Percentiles rank a stretch among this genome's conserved stretches.
Evolutionary conservation across 129 eudicot species (phyloP).

Genomic region (Pittosporum tobira): DNA sequence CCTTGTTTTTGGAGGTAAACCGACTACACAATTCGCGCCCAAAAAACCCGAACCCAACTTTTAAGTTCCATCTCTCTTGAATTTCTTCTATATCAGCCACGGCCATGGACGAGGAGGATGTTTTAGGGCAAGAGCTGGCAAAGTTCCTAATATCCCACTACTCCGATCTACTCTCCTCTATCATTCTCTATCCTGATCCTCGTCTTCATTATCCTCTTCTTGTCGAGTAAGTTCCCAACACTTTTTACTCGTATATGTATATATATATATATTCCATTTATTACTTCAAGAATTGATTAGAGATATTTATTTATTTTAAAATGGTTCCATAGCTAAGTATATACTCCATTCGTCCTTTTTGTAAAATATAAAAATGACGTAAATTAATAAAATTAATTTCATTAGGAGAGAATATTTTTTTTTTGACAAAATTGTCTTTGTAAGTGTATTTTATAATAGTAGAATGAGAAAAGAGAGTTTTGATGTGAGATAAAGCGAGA

Average conservation of each 20-base stretch:
- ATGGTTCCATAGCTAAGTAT: too few species aligned
- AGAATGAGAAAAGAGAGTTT: too few species aligned
- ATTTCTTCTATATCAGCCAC: background rate
- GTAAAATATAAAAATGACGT: too few species aligned
- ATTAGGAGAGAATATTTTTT: too few species aligned
- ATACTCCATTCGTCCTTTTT: too few species aligned
- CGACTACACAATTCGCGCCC: background rate
- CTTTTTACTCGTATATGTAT: background rate
- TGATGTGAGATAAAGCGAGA: too few species aligned
- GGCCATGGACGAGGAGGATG: conserved; percentile 21
- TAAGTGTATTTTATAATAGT: too few species aligned
- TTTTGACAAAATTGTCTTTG: too few species aligned
- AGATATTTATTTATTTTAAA: too few species aligned
- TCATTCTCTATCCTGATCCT: conserved; percentile 57
- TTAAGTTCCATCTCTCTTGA: background rate
- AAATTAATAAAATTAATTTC: too few species aligned
- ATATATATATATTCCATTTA: background rate
- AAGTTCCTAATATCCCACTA: conserved; percentile 32
- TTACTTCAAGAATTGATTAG: too few species aligned
- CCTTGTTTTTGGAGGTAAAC: background rate
- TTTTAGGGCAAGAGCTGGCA: conserved; percentile 29
- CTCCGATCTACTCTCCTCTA: conserved; percentile 41
- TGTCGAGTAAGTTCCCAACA: conserved; percentile 45
- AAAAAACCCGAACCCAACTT: background rate
- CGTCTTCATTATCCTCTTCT: conserved; percentile 82